phyloP scores from a whole-genome alignment of 805 yeast genomes.

The Metschnikowia rubicola region DNA sequence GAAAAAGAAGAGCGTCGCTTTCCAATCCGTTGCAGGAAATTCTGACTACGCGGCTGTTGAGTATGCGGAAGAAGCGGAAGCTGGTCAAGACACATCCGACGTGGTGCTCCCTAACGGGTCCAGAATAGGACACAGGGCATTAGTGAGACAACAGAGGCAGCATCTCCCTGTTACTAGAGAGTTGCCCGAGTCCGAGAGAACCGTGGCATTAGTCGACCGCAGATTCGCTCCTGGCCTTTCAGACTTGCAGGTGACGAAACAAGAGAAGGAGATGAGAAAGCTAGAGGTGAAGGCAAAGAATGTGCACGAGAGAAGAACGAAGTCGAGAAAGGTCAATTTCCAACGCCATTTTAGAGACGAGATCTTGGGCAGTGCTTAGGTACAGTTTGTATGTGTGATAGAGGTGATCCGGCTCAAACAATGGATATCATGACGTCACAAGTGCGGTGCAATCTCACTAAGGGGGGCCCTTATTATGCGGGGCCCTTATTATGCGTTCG shows the following conservation, averaged over 20 bases:
- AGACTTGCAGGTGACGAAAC: conserved; percentile 26
- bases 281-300: conserved; percentile 24
- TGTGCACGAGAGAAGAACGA: conserved; percentile 23
- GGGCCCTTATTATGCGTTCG: too few species aligned
- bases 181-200: conserved; percentile 64
- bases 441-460: too few species aligned
- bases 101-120: conserved; percentile 65
- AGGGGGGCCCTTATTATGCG: too few species aligned
- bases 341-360: conserved; percentile 64
- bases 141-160: conserved; percentile 70
- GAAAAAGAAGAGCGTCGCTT: conserved; percentile 25
- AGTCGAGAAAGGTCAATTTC: conserved; percentile 27
- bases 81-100: conserved; percentile 20
- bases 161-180: conserved; percentile 29
- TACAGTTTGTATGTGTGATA: too few species aligned
- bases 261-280: conserved; percentile 29
- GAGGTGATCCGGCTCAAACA: background rate
- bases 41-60: conserved; percentile 11
- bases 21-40: conserved; percentile 20
- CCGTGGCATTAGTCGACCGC: conserved; percentile 75
- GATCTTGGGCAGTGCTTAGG: conserved; percentile 39
- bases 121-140: conserved; percentile 76
- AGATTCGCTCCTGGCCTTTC: conserved; percentile 40
- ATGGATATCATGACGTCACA: background rate
- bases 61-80: conserved; percentile 13